Evolutionary conservation across 345 rosid species (phyloP).

Genomic region (Aegle marmelos): DNA sequence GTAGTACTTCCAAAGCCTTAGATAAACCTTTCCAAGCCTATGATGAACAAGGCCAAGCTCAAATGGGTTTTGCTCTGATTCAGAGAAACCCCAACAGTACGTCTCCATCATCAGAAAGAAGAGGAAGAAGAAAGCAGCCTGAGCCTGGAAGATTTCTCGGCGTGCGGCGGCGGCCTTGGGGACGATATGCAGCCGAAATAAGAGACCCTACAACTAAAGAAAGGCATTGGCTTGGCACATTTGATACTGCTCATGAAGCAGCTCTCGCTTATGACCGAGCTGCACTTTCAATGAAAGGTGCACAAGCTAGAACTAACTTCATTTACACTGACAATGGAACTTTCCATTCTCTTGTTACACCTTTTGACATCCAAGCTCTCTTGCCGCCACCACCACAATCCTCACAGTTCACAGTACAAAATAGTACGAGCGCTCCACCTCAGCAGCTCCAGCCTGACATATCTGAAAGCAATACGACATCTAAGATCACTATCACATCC

Average conservation of each 20-base stretch:
- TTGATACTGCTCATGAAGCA: constrained; percentile 96
- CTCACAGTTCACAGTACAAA: constrained; percentile 19
- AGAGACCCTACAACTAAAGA: constrained; percentile 97
- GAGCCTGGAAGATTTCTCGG: constrained; percentile 94
- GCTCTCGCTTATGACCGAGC: constrained; percentile 98
- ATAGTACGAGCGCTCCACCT: constrained; percentile 10
- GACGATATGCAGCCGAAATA: constrained; percentile 94
- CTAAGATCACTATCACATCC: constrained; percentile 6
- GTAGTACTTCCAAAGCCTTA: constrained; percentile 29
- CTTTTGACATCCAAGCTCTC: constrained; percentile 50
- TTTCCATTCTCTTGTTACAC: constrained; percentile 46
- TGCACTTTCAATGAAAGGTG: constrained; percentile 93
- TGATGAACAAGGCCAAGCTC: constrained; percentile 32
- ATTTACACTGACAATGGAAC: constrained; percentile 48
- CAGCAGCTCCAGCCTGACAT: constrained; percentile 31
- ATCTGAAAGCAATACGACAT: constrained; percentile 4
- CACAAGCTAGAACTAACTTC: constrained; percentile 92
- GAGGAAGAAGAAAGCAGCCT: constrained; percentile 77
- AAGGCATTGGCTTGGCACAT: constrained; percentile 97
- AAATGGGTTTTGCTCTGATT: constrained; percentile 43
- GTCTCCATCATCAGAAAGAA: constrained; percentile 54
- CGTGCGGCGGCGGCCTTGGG: constrained; percentile 94
- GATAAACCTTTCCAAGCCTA: constrained; percentile 27
- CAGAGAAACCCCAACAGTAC: constrained; percentile 56
- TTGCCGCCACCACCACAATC: constrained; percentile 32